A percentile compares a stretch with the other conserved stretches of the same genome.
Conservation (phyloP, 805 yeast genomes). For the Pichia deserticola region DNA sequence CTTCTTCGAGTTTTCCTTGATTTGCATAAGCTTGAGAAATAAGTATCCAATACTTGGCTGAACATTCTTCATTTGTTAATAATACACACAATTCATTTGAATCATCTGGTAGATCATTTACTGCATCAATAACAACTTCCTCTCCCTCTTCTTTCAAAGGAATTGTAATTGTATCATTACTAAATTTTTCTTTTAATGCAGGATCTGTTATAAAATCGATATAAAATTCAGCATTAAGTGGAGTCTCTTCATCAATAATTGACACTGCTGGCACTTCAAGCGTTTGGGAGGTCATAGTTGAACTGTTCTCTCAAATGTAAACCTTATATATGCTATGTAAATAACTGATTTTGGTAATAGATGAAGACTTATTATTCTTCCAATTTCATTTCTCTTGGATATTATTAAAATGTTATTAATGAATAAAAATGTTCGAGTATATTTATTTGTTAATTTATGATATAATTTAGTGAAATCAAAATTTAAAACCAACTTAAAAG, state of each 20-base stretch:
- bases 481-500: too few relatives aligned
- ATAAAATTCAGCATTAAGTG: constrained; percentile 23
- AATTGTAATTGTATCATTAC: constrained; percentile 33
- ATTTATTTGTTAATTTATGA: too few relatives aligned
- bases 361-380: too few relatives aligned
- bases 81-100: constrained; percentile 74
- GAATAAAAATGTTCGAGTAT: too few relatives aligned
- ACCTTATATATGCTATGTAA: too few relatives aligned
- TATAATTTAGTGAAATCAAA: too few relatives aligned
- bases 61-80: constrained; percentile 73
- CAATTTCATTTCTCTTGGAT: too few relatives aligned
- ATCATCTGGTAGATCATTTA: constrained; percentile 82
- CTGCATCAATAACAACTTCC: constrained; percentile 76
- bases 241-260: constrained; percentile 11
- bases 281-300: constrained; percentile 4
- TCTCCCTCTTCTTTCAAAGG: constrained; percentile 74
- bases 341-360: too few relatives aligned
- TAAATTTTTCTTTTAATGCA: constrained; percentile 17
- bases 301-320: too few relatives aligned
- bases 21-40: constrained; percentile 77
- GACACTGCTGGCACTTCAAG: background rate
- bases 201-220: constrained; percentile 15
- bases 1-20: constrained; percentile 50
- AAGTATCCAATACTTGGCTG: constrained; percentile 72
- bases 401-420: too few relatives aligned